phyloP scores from a whole-genome alignment of 2,329 filamentous ascomycete genomes.

The Sclerotinia nivalis region DNA sequence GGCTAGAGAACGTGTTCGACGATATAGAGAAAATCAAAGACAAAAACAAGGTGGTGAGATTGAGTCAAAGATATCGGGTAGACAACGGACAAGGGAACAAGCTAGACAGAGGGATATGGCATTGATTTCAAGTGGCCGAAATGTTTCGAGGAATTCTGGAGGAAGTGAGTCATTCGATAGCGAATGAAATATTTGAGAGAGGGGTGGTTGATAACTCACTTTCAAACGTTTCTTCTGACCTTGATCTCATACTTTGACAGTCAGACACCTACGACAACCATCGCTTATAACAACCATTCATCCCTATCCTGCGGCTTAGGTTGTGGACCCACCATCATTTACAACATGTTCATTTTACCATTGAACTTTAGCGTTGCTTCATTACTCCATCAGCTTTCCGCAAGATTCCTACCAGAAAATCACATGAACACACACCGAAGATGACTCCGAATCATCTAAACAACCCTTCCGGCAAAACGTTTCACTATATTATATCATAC shows the following conservation, averaged over 20 bases:
- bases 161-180: background rate
- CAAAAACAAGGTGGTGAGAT: background rate
- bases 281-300: too few species aligned
- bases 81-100: background rate
- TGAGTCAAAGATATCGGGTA: conserved; percentile 2
- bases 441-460: background rate
- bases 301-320: too few species aligned
- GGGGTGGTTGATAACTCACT: background rate
- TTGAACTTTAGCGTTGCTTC: background rate
- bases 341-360: background rate
- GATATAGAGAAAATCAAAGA: conserved; percentile 15
- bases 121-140: background rate
- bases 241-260: background rate
- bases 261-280: too few species aligned
- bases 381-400: background rate
- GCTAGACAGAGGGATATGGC: background rate
- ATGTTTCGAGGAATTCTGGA: background rate
- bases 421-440: background rate
- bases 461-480: background rate
- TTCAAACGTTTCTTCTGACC: background rate
- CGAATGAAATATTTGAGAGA: background rate
- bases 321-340: background rate
- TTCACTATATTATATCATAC: background rate
- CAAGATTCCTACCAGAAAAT: background rate
- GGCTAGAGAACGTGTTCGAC: conserved; percentile 17